Conservation (phyloP, 768 basidiomycete genomes). For the Leccinellum rugosiceps region DNA sequence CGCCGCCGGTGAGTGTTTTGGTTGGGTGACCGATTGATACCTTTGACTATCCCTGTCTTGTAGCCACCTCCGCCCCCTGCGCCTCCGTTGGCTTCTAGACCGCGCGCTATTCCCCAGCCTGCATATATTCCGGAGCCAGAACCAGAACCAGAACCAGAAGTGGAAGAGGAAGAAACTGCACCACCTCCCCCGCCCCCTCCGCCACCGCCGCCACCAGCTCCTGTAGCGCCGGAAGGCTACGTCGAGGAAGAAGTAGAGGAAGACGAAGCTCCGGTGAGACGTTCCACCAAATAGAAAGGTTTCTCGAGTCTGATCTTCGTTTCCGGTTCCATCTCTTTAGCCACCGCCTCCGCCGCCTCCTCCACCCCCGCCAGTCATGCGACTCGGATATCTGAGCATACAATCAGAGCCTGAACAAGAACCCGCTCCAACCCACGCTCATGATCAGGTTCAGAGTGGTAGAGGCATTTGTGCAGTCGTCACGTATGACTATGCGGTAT, state of each 20-base stretch:
- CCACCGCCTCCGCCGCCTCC: slow-evolving; percentile 37
- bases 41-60: background rate
- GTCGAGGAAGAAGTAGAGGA: slow-evolving; percentile 12
- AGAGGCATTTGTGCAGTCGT: slow-evolving; percentile 70
- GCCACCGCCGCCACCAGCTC: slow-evolving; percentile 4
- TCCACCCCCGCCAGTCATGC: slow-evolving; percentile 39
- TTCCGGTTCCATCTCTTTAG: background rate
- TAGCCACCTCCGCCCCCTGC: slow-evolving; percentile 30
- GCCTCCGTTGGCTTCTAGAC: slow-evolving; percentile 20
- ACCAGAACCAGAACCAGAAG: slow-evolving; percentile 12
- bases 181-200: slow-evolving; percentile 23
- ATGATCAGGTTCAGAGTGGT: slow-evolving; percentile 13
- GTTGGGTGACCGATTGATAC: slow-evolving; percentile 2
- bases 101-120: slow-evolving; percentile 17
- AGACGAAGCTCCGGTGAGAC: slow-evolving; percentile 9
- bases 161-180: slow-evolving; percentile 16
- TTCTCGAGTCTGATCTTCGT: background rate
- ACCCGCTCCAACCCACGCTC: slow-evolving; percentile 24
- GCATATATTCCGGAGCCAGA: slow-evolving; percentile 19
- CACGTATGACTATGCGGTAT: slow-evolving; percentile 75
- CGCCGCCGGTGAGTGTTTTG: slow-evolving; percentile 26
- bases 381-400: slow-evolving; percentile 23
- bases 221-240: slow-evolving; percentile 16
- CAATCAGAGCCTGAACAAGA: slow-evolving; percentile 39
- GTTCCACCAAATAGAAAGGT: background rate